phyloP scores from a whole-genome alignment of 2,329 filamentous ascomycete genomes.

The Sphaerostilbella broomeana region DNA sequence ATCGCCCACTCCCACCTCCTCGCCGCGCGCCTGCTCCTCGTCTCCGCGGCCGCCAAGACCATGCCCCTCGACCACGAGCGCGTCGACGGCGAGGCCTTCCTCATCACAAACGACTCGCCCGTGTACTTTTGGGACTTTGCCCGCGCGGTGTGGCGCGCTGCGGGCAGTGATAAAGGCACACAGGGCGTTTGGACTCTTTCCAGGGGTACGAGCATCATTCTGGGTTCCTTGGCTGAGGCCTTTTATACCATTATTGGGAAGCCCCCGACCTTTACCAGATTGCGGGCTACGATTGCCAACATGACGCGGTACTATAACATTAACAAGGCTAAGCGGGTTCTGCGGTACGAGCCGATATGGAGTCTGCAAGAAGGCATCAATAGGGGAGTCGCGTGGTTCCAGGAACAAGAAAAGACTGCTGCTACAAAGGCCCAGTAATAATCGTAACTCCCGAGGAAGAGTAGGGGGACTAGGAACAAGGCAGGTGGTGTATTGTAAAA shows the following conservation, averaged over 20 bases:
- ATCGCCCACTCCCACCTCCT: constrained; percentile 74
- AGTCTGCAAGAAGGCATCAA: constrained; percentile 57
- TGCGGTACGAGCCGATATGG: constrained; percentile 65
- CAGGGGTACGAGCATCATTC: constrained; percentile 42
- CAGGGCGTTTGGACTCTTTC: constrained; percentile 50
- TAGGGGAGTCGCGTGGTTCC: constrained; percentile 47
- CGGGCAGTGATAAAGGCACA: constrained; percentile 46
- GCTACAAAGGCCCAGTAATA: constrained; percentile 19
- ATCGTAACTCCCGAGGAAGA: background rate
- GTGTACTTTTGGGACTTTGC: constrained; percentile 90
- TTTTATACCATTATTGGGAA: constrained; percentile 43
- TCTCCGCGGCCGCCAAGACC: constrained; percentile 46
- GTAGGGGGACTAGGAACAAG: background rate
- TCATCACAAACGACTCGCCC: constrained; percentile 84
- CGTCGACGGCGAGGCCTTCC: constrained; percentile 80
- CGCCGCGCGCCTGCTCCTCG: constrained; percentile 65
- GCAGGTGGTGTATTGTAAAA: too few species aligned
- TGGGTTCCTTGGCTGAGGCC: constrained; percentile 50
- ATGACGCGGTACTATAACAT: constrained; percentile 77
- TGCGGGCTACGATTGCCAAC: constrained; percentile 58
- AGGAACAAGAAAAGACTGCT: constrained; percentile 41
- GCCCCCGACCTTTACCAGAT: constrained; percentile 51
- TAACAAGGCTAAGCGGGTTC: constrained; percentile 61
- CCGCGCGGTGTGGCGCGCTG: constrained; percentile 65
- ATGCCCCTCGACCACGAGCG: constrained; percentile 64